phyloP scores from a whole-genome alignment of 495 filamentous ascomycete genomes.

The Neurospora sp. region DNA sequence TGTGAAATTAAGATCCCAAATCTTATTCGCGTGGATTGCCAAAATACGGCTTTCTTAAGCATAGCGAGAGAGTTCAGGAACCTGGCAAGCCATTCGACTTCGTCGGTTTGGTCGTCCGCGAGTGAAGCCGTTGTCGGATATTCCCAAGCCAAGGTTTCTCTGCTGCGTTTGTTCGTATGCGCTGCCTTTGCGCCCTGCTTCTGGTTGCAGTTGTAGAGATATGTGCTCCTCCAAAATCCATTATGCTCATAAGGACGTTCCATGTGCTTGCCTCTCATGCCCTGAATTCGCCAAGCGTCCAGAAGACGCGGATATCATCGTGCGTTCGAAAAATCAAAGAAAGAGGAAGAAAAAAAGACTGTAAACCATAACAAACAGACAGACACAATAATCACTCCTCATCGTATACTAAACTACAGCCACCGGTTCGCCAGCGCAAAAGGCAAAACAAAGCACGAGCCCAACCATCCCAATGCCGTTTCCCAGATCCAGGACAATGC shows the following conservation, averaged over 20 bases:
- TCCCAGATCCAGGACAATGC: constrained; percentile 24
- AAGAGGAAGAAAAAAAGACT: not conserved
- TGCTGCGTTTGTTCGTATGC: not conserved
- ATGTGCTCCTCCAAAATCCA: not conserved
- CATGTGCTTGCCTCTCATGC: not conserved
- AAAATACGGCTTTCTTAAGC: not conserved
- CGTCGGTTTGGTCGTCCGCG: not conserved
- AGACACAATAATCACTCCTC: not conserved
- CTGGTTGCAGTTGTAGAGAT: not conserved
- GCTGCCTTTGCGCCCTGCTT: not conserved
- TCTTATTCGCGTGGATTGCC: not conserved
- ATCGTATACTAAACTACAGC: not conserved
- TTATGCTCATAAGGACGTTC: not conserved
- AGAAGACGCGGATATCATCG: not conserved
- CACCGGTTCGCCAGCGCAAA: not conserved
- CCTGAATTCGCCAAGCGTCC: not conserved
- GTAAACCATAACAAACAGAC: not conserved
- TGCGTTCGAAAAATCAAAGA: not conserved
- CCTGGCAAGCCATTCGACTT: not conserved
- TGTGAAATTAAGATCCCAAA: not conserved
- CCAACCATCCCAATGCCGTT: constrained; percentile 15
- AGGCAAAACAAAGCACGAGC: not conserved
- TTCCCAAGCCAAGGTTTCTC: not conserved
- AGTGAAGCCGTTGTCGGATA: not conserved
- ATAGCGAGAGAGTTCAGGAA: not conserved